Conservation (phyloP, 2,329 filamentous ascomycete genomes). For the Tolypocladium capitatum region DNA sequence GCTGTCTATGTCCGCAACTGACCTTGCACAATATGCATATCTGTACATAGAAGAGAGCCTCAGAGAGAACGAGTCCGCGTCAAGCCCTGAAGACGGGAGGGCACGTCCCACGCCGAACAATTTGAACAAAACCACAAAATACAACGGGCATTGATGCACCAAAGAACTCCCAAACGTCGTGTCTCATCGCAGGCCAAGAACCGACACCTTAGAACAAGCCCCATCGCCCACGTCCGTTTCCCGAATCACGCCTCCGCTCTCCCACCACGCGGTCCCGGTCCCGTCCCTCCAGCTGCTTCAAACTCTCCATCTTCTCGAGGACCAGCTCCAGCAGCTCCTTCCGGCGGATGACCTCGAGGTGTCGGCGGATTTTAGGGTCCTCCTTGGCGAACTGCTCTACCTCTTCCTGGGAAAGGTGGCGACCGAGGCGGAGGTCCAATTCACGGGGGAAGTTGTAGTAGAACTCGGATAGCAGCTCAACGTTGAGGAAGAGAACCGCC, state of each 20-base stretch:
- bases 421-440: slow-evolving; percentile 73
- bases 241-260: slow-evolving; percentile 12
- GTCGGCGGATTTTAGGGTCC: slow-evolving; percentile 76
- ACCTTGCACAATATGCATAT: neutral
- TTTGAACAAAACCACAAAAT: neutral
- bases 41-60: slow-evolving; percentile 2
- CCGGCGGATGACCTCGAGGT: slow-evolving; percentile 80
- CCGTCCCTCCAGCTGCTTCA: slow-evolving; percentile 69
- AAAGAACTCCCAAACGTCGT: neutral
- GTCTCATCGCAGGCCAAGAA: neutral
- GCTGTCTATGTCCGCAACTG: neutral
- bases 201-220: slow-evolving; percentile 30
- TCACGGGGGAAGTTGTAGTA: slow-evolving; percentile 96
- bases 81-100: neutral
- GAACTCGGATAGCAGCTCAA: slow-evolving; percentile 91
- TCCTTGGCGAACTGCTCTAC: slow-evolving; percentile 86
- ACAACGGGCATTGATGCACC: neutral
- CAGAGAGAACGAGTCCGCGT: neutral
- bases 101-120: neutral
- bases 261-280: slow-evolving; percentile 38
- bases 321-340: slow-evolving; percentile 92
- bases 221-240: slow-evolving; percentile 34
- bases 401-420: slow-evolving; percentile 64
- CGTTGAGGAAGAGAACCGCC: slow-evolving; percentile 91
- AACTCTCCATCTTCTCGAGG: slow-evolving; percentile 86